phyloP scores from a whole-genome alignment of 805 yeast species.

The Candida vartiovaarae region DNA sequence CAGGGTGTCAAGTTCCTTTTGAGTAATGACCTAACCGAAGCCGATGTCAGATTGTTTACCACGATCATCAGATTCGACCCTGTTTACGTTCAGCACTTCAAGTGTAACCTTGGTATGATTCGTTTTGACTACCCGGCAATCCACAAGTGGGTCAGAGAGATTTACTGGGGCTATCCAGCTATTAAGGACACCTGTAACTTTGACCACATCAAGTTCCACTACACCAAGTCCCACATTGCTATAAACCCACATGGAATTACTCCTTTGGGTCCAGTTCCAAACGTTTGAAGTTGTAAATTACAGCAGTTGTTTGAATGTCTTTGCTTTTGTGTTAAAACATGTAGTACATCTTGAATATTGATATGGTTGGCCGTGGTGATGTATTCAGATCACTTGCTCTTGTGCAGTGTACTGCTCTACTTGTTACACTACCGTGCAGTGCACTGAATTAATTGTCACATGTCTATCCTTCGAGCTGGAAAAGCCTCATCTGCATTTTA shows the following conservation, averaged over 20 bases:
- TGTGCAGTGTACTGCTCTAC: too few species aligned
- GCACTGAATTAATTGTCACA: too few species aligned
- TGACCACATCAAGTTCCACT: slow-evolving; percentile 86
- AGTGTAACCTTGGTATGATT: slow-evolving; percentile 79
- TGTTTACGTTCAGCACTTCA: slow-evolving; percentile 92
- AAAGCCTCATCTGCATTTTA: too few species aligned
- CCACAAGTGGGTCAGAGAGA: slow-evolving; percentile 71
- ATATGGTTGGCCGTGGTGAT: too few species aligned
- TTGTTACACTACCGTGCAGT: too few species aligned
- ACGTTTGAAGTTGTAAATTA: slow-evolving; percentile 43
- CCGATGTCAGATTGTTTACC: slow-evolving; percentile 80
- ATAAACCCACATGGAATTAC: slow-evolving; percentile 82
- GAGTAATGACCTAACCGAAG: slow-evolving; percentile 74
- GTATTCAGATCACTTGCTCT: too few species aligned
- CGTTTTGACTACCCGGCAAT: slow-evolving; percentile 72
- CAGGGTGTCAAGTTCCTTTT: slow-evolving; percentile 36
- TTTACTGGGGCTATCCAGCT: slow-evolving; percentile 74
- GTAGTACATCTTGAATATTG: too few species aligned
- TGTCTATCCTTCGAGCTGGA: too few species aligned
- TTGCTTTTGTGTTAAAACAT: too few species aligned
- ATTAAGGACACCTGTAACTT: slow-evolving; percentile 77
- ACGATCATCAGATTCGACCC: slow-evolving; percentile 90
- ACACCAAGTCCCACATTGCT: slow-evolving; percentile 74
- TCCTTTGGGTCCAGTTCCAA: slow-evolving; percentile 82
- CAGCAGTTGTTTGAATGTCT: neutral